phyloP scores from a whole-genome alignment of 768 basidiomycete genomes.

The Suillus subalutaceus region DNA sequence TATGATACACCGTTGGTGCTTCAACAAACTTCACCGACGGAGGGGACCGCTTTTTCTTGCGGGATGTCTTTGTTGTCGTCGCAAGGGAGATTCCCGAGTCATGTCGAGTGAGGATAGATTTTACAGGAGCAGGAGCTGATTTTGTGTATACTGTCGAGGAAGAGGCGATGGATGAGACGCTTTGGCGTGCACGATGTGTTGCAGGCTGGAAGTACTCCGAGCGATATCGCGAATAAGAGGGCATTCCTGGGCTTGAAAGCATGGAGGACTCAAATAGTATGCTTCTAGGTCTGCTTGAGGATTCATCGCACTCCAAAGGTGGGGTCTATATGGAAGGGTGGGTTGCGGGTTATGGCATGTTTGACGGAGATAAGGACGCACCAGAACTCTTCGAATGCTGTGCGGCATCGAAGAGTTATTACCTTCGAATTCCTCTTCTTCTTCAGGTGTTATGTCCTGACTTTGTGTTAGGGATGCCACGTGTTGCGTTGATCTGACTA shows the following conservation, averaged over 20 bases:
- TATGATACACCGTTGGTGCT: conserved; percentile 61
- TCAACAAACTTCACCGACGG: conserved; percentile 73
- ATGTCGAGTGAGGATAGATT: conserved; percentile 62
- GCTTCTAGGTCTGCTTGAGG: conserved; percentile 24
- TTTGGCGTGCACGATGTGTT: conserved; percentile 32
- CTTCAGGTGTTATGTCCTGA: conserved; percentile 33
- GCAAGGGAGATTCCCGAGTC: conserved; percentile 50
- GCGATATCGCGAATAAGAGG: conserved; percentile 21
- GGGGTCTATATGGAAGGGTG: conserved; percentile 22
- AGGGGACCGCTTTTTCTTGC: conserved; percentile 35
- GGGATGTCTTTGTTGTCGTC: conserved; percentile 29
- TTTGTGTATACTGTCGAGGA: conserved; percentile 33
- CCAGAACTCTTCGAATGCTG: conserved; percentile 32
- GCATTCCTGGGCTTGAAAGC: conserved; percentile 3
- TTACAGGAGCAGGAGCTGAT: conserved; percentile 40
- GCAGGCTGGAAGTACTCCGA: conserved; percentile 24
- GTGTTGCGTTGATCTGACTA: conserved; percentile 21
- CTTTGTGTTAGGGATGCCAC: conserved; percentile 23
- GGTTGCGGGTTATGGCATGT: not conserved
- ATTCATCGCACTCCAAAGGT: conserved; percentile 19
- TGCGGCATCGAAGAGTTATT: conserved; percentile 32
- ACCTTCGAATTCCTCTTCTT: conserved; percentile 26
- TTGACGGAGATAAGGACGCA: conserved; percentile 17
- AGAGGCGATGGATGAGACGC: conserved; percentile 43
- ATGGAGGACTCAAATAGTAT: conserved; percentile 29